Percentiles rank a stretch among this genome's conserved stretches.
phyloP scores from a whole-genome alignment of 2,329 filamentous ascomycete species.

The Paraphaeosphaeria minitans region DNA sequence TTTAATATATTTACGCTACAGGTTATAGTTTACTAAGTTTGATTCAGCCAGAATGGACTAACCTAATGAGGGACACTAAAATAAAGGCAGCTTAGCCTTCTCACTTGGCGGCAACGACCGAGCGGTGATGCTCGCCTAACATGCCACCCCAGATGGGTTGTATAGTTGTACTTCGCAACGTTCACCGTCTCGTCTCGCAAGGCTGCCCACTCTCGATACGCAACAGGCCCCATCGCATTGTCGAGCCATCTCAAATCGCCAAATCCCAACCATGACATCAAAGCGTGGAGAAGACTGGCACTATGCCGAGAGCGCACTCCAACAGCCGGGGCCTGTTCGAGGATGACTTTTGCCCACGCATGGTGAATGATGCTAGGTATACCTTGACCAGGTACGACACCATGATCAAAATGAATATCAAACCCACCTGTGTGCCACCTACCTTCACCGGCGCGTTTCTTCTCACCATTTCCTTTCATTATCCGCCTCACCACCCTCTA shows the following conservation, averaged over 20 bases:
- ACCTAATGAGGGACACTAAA: too few relatives aligned
- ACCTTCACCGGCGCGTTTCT: constrained; percentile 5
- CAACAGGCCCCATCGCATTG: constrained; percentile 30
- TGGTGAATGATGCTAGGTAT: constrained; percentile 23
- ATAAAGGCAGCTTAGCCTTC: too few relatives aligned
- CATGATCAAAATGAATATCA: constrained; percentile 33
- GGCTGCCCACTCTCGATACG: constrained; percentile 23
- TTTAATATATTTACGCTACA: too few relatives aligned
- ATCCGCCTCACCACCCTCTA: constrained; percentile 4
- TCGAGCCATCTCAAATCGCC: constrained; percentile 16
- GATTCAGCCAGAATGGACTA: too few relatives aligned
- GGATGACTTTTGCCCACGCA: constrained; percentile 30
- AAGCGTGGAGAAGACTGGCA: constrained; percentile 27
- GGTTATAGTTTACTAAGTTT: too few relatives aligned
- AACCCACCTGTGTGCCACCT: constrained; percentile 13
- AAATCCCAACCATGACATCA: constrained; percentile 24
- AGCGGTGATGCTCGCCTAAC: too few relatives aligned
- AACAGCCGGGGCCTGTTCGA: constrained; percentile 31
- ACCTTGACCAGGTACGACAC: constrained; percentile 11
- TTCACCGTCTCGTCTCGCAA: constrained; percentile 31
- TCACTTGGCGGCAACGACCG: neutral
- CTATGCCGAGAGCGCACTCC: constrained; percentile 37
- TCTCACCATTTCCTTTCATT: constrained; percentile 6
- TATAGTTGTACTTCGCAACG: constrained; percentile 42
- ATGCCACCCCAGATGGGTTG: too few relatives aligned